Conservation (phyloP, 2,329 filamentous ascomycete species). For the Arthroderma sp. region DNA sequence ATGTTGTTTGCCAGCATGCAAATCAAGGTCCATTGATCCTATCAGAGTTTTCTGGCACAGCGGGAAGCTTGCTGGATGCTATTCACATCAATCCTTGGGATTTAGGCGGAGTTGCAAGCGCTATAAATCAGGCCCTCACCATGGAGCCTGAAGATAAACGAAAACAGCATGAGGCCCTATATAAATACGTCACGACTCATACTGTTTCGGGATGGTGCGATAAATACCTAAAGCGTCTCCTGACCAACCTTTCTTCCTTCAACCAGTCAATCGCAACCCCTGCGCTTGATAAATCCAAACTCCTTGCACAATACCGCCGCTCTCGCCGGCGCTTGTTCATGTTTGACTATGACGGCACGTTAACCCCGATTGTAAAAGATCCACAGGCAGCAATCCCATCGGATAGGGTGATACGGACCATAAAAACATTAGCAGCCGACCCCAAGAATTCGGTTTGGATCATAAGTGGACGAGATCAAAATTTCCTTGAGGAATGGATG, state of each 20-base stretch:
- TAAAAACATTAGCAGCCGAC: constrained; percentile 68
- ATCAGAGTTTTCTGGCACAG: constrained; percentile 92
- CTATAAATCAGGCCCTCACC: constrained; percentile 67
- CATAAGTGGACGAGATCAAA: constrained; percentile 86
- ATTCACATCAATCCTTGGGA: constrained; percentile 98
- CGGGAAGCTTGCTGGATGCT: constrained; percentile 68
- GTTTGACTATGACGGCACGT: constrained; percentile 96
- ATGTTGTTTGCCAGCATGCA: constrained; percentile 81
- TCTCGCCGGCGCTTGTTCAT: constrained; percentile 79
- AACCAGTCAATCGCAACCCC: constrained; percentile 67
- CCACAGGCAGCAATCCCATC: constrained; percentile 81
- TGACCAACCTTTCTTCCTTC: constrained; percentile 66
- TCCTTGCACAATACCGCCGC: constrained; percentile 61
- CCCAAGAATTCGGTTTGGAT: constrained; percentile 90
- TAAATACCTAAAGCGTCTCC: constrained; percentile 62
- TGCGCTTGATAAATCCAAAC: constrained; percentile 57
- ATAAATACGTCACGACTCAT: constrained; percentile 71
- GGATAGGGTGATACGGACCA: constrained; percentile 62
- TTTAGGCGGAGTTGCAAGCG: constrained; percentile 64
- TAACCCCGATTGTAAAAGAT: constrained; percentile 89
- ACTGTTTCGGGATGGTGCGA: constrained; percentile 79
- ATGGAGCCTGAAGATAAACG: constrained; percentile 56
- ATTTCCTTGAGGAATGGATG: constrained; percentile 79
- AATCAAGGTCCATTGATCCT: constrained; percentile 79
- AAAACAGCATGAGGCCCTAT: constrained; percentile 60